Evolutionary conservation across 108 stramenopile genomes (phyloP), one percentile per base, ranked within the genome.

Genomic region (Cyclostephanos invisitatus): DNA sequence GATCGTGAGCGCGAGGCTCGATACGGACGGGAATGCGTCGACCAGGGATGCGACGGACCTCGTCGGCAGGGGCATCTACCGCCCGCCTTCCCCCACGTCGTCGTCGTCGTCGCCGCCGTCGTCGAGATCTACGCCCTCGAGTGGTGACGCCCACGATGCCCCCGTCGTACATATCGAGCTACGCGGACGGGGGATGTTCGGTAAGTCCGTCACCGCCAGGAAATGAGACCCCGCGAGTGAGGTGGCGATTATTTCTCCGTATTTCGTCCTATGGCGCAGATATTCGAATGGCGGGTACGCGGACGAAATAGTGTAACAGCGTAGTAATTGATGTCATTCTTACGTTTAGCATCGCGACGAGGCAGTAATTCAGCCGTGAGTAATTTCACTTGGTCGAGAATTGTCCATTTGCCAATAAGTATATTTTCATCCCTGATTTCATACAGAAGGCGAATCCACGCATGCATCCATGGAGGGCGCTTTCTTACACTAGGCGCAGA

Each of bases 1-100:
- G 72, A 68, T 88, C 62, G 85, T 88, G 20, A 82, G 77, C 63
- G 87, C 85, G 5, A 49, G 87, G 42, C 82, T 68, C 38, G 87
- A 88, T 69, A 78, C 63, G 22, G 87, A 88, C 69, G 87, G 87
- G 5, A 72, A 86, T 3, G 85, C 87, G 7, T 83, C 85, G 7
- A 88, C 87, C 0, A 67, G 87, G 56, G 82, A 84, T 60, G 85
- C 87, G 0, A 72, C 73, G 14, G 87, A 88, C 72, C 46, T 86
- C 15, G 87, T 88, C 9, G 87, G 87, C 1, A 73, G 85, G 54
- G 64, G 64, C 0, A 15, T 70, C 20, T 83, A 32, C 56, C 57
- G 65, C 17, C 20, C 20, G 1, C 40, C 40, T 32, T 4, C 32
- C 32, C 2, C 32, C 32, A 2, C 32, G 2, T 4, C 32, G 32